phyloP scores from a whole-genome alignment of 2,329 filamentous ascomycete species.

The Pseudopyricularia cyperi region DNA sequence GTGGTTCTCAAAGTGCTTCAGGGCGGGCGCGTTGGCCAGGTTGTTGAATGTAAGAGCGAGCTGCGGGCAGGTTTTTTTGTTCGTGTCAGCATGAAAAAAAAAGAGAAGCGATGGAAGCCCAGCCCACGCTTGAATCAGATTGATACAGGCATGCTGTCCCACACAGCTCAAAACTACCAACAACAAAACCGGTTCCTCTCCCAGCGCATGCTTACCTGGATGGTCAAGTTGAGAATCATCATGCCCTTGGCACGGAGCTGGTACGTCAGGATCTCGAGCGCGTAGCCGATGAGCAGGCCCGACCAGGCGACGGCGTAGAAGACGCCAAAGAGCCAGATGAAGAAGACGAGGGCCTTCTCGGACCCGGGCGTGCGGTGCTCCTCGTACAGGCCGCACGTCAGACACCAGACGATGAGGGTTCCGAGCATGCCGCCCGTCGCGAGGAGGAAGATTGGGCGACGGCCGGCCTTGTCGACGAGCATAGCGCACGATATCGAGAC shows the following conservation, averaged over 20 bases:
- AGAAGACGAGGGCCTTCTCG: slow-evolving; percentile 14
- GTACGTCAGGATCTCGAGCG: slow-evolving; percentile 29
- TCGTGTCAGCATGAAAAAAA: too few relatives aligned
- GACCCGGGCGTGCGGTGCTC: slow-evolving; percentile 10
- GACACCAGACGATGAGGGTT: slow-evolving; percentile 13
- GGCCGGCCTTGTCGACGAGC: slow-evolving; percentile 16
- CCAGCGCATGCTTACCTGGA: not conserved
- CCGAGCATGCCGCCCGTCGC: slow-evolving; percentile 13
- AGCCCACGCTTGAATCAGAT: too few relatives aligned
- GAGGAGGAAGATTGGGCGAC: slow-evolving; percentile 9
- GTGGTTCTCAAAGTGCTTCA: slow-evolving; percentile 1
- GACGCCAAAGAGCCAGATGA: slow-evolving; percentile 23
- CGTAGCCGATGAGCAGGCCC: slow-evolving; percentile 27
- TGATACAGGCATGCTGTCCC: too few relatives aligned
- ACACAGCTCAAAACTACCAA: too few relatives aligned
- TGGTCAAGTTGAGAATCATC: not conserved
- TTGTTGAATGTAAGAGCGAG: slow-evolving; percentile 1
- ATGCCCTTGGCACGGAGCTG: slow-evolving; percentile 16
- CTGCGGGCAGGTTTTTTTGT: too few relatives aligned
- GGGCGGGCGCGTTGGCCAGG: not conserved
- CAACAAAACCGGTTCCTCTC: too few relatives aligned
- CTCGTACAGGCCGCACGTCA: slow-evolving; percentile 3
- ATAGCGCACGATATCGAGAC: slow-evolving; percentile 13
- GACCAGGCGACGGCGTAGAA: slow-evolving; percentile 23
- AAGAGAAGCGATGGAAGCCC: too few relatives aligned